These are phyloP conservation scores for Corchorus capsularis DNA, from an alignment of 345 rosid genomes.

Conservation along the genomic window DNA sequence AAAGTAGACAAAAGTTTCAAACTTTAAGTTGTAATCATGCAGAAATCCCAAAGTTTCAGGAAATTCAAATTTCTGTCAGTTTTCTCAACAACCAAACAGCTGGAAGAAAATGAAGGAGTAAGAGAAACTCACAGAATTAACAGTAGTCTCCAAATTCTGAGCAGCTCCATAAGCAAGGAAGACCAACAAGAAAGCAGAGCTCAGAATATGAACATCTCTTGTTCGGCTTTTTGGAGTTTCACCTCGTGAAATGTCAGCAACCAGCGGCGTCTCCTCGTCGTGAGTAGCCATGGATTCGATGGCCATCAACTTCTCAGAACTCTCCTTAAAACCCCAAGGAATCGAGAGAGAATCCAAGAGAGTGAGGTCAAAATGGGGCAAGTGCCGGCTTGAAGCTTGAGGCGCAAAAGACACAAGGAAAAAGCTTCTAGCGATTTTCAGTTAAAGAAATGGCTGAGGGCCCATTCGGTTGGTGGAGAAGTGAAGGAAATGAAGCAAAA, in stretches of 20 bases:
- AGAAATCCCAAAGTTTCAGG: background rate
- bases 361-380: constrained; percentile 36
- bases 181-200: constrained; percentile 72
- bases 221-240: constrained; percentile 43
- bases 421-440: background rate
- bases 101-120: constrained; percentile 76
- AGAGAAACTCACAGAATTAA: constrained; percentile 60
- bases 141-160: constrained; percentile 85
- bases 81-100: constrained; percentile 28
- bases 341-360: constrained; percentile 28
- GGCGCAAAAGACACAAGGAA: constrained; percentile 24
- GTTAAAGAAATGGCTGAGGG: background rate
- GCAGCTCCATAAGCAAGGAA: constrained; percentile 95
- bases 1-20: background rate
- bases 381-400: constrained; percentile 40
- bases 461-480: constrained; percentile 22
- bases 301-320: background rate
- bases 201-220: constrained; percentile 77
- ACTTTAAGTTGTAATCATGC: background rate
- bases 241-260: constrained; percentile 37
- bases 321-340: constrained; percentile 18
- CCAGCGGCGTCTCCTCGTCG: constrained; percentile 66
- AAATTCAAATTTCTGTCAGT: background rate
- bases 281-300: constrained; percentile 45
- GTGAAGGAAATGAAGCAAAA: background rate